phyloP scores from a whole-genome alignment of 2,329 filamentous ascomycete species.

The Apiospora marii region DNA sequence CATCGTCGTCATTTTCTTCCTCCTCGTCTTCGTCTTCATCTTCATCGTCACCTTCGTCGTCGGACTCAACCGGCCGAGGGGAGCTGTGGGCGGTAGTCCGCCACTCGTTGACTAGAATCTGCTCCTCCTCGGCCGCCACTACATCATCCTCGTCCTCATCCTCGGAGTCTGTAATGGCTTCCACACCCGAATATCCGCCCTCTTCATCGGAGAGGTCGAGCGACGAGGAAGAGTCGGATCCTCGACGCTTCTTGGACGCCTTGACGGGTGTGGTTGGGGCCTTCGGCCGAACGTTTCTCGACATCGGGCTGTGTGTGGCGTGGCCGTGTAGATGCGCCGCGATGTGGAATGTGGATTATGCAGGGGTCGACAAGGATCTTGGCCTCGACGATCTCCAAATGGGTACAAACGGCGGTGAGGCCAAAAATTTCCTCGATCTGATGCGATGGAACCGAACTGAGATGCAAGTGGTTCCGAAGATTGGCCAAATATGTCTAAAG shows the following conservation, averaged over 20 bases:
- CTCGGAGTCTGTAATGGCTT: conserved; percentile 79
- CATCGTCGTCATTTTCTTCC: conserved; percentile 52
- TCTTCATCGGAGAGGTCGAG: conserved; percentile 72
- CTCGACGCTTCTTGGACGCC: conserved; percentile 53
- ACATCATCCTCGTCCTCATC: conserved; percentile 83
- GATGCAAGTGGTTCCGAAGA: conserved; percentile 6
- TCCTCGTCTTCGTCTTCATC: conserved; percentile 47
- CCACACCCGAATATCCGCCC: conserved; percentile 76
- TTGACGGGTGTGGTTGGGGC: conserved; percentile 52
- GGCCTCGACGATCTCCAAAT: conserved; percentile 32
- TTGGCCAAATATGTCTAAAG: neutral
- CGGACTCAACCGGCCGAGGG: conserved; percentile 60
- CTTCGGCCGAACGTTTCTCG: conserved; percentile 62
- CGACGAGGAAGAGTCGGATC: conserved; percentile 62
- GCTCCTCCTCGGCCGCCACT: conserved; percentile 78
- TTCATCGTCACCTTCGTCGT: conserved; percentile 50
- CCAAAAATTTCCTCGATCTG: conserved; percentile 22
- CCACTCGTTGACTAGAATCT: conserved; percentile 64
- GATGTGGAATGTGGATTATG: conserved; percentile 33
- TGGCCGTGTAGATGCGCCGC: conserved; percentile 27
- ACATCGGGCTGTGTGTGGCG: conserved; percentile 49
- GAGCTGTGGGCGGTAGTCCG: conserved; percentile 49
- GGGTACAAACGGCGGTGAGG: conserved; percentile 49
- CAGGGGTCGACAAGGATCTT: conserved; percentile 37
- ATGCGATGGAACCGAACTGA: neutral